Conservation (phyloP, 2,329 filamentous ascomycete genomes). For the Cladosporium sp. region DNA sequence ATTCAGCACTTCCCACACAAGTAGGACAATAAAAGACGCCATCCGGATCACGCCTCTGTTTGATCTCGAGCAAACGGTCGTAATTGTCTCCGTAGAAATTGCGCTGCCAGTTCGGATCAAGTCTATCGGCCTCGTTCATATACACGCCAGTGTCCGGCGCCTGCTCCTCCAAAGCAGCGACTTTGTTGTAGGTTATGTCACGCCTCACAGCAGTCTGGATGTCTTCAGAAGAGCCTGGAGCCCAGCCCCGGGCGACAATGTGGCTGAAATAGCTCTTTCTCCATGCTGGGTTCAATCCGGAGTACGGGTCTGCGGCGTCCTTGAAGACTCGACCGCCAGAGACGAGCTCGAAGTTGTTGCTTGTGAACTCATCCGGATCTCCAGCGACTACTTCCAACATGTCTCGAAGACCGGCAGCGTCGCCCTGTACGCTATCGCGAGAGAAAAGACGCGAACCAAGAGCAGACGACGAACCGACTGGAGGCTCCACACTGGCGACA, state of each 20-base stretch:
- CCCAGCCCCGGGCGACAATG: slow-evolving; percentile 26
- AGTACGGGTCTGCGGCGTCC: slow-evolving; percentile 38
- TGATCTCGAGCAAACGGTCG: slow-evolving; percentile 14
- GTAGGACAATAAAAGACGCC: slow-evolving; percentile 19
- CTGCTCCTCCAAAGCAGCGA: slow-evolving; percentile 27
- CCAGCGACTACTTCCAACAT: slow-evolving; percentile 21
- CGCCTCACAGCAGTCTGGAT: slow-evolving; percentile 20
- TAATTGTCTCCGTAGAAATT: slow-evolving; percentile 21
- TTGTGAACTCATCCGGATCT: slow-evolving; percentile 21
- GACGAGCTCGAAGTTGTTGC: slow-evolving; percentile 36
- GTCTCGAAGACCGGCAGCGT: slow-evolving; percentile 17
- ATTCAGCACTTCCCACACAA: slow-evolving; percentile 19
- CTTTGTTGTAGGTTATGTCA: slow-evolving; percentile 32
- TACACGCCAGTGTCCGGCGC: slow-evolving; percentile 34
- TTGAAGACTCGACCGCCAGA: slow-evolving; percentile 33
- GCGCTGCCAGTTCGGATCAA: slow-evolving; percentile 16
- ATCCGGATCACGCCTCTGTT: slow-evolving; percentile 15
- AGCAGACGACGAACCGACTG: slow-evolving; percentile 19
- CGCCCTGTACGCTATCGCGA: slow-evolving; percentile 14
- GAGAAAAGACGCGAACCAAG: slow-evolving; percentile 26
- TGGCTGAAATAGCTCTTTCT: slow-evolving; percentile 37
- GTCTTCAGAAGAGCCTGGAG: slow-evolving; percentile 16
- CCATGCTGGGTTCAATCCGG: slow-evolving; percentile 50
- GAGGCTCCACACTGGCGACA: slow-evolving; percentile 18
- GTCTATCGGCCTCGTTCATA: slow-evolving; percentile 32